phyloP scores from a whole-genome alignment of 352 stramenopile genomes.

The Phytophthora constricta region DNA sequence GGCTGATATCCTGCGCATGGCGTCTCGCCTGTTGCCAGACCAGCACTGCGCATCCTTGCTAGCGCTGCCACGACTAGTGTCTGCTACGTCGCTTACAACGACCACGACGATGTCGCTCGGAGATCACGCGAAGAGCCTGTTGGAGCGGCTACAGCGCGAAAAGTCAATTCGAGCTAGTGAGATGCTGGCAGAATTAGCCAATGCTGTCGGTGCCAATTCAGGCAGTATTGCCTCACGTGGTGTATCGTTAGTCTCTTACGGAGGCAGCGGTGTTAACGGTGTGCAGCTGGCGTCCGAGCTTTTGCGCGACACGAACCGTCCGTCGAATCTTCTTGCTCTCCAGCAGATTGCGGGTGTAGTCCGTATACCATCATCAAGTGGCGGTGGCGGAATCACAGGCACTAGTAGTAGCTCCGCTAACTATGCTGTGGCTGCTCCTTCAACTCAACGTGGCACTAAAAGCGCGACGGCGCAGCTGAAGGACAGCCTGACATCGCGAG shows the following conservation, averaged over 20 bases:
- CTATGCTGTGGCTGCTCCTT: conserved; percentile 40
- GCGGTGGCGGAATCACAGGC: conserved; percentile 27
- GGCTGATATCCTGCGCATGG: conserved; percentile 86
- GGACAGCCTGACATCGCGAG: conserved; percentile 80
- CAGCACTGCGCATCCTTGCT: conserved; percentile 85
- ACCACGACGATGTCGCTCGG: conserved; percentile 75
- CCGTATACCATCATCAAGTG: conserved; percentile 41
- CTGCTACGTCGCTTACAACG: conserved; percentile 76
- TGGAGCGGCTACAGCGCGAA: conserved; percentile 81
- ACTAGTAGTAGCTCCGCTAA: conserved; percentile 35
- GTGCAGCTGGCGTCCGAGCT: conserved; percentile 88
- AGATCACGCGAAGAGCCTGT: conserved; percentile 72
- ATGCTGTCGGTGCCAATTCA: conserved; percentile 77
- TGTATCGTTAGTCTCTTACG: conserved; percentile 85
- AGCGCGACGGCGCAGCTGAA: conserved; percentile 49
- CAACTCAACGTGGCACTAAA: conserved; percentile 48
- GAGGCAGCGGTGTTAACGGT: conserved; percentile 83
- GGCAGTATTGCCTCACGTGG: conserved; percentile 70
- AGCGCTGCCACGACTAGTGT: conserved; percentile 80
- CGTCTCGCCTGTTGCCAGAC: conserved; percentile 79
- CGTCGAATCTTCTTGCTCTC: conserved; percentile 58
- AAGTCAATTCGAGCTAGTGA: conserved; percentile 88
- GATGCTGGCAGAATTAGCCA: conserved; percentile 85
- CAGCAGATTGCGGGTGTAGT: conserved; percentile 49
- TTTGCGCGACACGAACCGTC: conserved; percentile 87